Conservation (phyloP, 148 eudicot species). For the Pouteria glomerata region DNA sequence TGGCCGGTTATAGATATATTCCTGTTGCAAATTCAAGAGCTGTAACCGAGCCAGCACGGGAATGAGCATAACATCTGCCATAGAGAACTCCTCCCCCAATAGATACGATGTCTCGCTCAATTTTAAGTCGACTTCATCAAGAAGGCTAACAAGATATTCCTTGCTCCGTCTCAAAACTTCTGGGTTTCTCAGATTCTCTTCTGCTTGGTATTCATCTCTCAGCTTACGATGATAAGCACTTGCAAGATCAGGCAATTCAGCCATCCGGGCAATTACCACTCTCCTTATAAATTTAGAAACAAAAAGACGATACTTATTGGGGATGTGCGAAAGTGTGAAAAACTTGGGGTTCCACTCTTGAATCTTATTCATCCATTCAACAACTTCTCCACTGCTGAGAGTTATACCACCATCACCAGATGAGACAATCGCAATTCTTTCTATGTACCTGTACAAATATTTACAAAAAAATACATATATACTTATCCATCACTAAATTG, state of each 20-base stretch:
- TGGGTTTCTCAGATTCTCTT: constrained; percentile 57
- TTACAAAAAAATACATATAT: not conserved
- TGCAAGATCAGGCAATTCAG: constrained; percentile 81
- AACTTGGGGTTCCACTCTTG: constrained; percentile 86
- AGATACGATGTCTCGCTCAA: constrained; percentile 44
- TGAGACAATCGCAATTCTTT: constrained; percentile 79
- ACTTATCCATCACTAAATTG: not conserved
- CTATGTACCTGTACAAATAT: constrained; percentile 61
- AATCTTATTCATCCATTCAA: constrained; percentile 78
- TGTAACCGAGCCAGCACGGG: constrained; percentile 61
- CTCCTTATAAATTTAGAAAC: constrained; percentile 73
- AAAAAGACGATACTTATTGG: constrained; percentile 48
- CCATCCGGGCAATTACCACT: constrained; percentile 80
- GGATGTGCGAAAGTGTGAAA: constrained; percentile 78
- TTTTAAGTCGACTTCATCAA: constrained; percentile 71
- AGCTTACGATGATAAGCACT: constrained; percentile 74
- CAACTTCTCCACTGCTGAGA: constrained; percentile 47
- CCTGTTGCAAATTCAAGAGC: constrained; percentile 57
- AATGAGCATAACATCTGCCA: constrained; percentile 75
- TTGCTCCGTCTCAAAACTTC: constrained; percentile 54
- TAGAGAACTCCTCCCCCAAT: constrained; percentile 66
- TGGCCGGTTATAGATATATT: constrained; percentile 54
- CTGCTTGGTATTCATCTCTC: constrained; percentile 64
- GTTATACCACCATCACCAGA: constrained; percentile 45
- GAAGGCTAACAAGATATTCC: constrained; percentile 63